Evolutionary conservation across 2,329 filamentous ascomycete species (phyloP).

Genomic region (Emmonsiellopsis sp.): DNA sequence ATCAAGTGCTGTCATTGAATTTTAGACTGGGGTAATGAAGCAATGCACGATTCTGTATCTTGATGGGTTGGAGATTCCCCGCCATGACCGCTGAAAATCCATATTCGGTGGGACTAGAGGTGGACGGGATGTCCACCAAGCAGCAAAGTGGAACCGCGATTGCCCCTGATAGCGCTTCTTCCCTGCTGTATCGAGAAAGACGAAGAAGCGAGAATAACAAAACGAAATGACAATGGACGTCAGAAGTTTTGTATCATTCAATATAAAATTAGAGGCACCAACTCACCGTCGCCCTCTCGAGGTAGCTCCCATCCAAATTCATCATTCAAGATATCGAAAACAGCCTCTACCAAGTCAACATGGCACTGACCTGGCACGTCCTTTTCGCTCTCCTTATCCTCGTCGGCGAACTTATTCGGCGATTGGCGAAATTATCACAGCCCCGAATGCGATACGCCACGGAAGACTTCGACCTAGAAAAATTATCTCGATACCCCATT

Average conservation of each 20-base stretch:
- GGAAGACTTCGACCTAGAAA: constrained; percentile 20
- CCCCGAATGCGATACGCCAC: not conserved
- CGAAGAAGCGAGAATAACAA: too few species aligned
- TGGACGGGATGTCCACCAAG: not conserved
- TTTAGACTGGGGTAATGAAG: not conserved
- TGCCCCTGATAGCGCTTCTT: too few species aligned
- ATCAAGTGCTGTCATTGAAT: not conserved
- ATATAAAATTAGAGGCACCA: too few species aligned
- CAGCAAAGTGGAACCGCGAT: too few species aligned
- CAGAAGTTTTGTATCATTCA: too few species aligned
- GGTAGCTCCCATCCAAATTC: too few species aligned
- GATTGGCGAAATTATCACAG: constrained; percentile 14
- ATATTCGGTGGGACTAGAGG: not conserved
- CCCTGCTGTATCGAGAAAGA: too few species aligned
- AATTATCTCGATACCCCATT: constrained; percentile 28
- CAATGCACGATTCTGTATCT: not conserved
- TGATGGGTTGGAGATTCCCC: not conserved
- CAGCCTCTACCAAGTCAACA: not conserved
- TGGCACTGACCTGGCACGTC: not conserved
- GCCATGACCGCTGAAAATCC: not conserved
- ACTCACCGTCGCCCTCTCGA: too few species aligned
- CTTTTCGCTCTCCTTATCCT: constrained; percentile 14
- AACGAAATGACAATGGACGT: too few species aligned
- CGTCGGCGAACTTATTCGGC: constrained; percentile 14
- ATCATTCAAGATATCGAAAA: not conserved